phyloP scores from a whole-genome alignment of 352 stramenopile genomes.

The Globisporangium carolinianum region DNA sequence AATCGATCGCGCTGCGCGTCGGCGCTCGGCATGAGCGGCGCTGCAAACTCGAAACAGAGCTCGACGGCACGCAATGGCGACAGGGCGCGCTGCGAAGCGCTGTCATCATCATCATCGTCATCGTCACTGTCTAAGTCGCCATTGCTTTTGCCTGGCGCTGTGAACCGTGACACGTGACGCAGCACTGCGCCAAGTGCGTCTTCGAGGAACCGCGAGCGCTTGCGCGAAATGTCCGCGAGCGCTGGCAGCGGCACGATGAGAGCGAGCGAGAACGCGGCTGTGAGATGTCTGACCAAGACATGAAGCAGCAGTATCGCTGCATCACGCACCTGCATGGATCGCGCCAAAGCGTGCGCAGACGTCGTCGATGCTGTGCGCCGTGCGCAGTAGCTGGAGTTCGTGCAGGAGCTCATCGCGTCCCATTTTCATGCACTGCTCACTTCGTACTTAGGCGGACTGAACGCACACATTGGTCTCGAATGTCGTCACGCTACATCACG shows the following conservation, averaged over 20 bases:
- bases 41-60: constrained; percentile 16
- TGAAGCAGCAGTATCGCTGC: background rate
- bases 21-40: constrained; percentile 13
- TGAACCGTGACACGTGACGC: constrained; percentile 16
- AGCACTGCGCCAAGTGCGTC: constrained; percentile 48
- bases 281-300: no score
- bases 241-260: constrained; percentile 17
- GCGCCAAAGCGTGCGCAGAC: constrained; percentile 3
- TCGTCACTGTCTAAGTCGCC: background rate
- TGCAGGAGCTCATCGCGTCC: constrained; percentile 11
- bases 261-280: background rate
- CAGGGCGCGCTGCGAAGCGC: background rate
- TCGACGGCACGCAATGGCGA: constrained; percentile 13
- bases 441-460: background rate
- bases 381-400: constrained; percentile 9
- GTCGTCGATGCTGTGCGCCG: constrained; percentile 1
- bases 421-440: background rate
- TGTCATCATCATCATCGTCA: background rate
- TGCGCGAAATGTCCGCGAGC: constrained; percentile 43
- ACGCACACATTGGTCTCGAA: background rate
- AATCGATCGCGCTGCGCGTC: background rate
- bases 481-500: no score
- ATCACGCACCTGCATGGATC: constrained; percentile 4
- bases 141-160: background rate
- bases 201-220: constrained; percentile 65